Conservation (phyloP, 2,329 filamentous ascomycete species). For the Microcyclosporella mali region DNA sequence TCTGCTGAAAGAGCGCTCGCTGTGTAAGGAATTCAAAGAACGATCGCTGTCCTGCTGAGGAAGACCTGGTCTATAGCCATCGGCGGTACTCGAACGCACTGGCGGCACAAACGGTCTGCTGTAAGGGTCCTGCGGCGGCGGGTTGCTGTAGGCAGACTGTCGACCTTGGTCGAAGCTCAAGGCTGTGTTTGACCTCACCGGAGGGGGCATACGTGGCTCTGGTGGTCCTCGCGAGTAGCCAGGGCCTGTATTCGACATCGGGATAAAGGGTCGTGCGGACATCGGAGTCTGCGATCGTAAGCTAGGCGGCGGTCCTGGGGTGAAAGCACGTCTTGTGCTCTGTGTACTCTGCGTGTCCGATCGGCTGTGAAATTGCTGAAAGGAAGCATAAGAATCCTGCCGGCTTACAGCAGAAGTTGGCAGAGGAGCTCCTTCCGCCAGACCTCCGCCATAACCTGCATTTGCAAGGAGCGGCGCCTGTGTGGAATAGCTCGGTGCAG, state of each 20-base stretch:
- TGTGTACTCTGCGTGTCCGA: constrained; percentile 15
- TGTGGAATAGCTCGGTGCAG: constrained; percentile 53
- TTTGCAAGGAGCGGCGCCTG: constrained; percentile 57
- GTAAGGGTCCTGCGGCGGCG: constrained; percentile 12
- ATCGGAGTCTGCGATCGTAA: constrained; percentile 9
- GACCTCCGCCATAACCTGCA: constrained; percentile 42
- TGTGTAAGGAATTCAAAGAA: constrained; percentile 22
- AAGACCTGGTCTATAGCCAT: constrained; percentile 19
- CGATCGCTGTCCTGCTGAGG: constrained; percentile 17
- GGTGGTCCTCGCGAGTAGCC: constrained; percentile 14
- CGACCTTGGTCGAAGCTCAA: constrained; percentile 11
- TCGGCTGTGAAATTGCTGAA: constrained; percentile 18
- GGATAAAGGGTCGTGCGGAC: constrained; percentile 10
- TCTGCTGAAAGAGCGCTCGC: constrained; percentile 21
- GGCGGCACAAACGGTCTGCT: constrained; percentile 15
- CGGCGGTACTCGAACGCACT: constrained; percentile 22
- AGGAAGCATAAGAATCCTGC: constrained; percentile 22
- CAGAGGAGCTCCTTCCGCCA: constrained; percentile 15
- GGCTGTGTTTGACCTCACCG: constrained; percentile 16
- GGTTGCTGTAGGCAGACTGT: constrained; percentile 8
- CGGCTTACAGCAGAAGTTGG: constrained; percentile 20
- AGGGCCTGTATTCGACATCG: constrained; percentile 5
- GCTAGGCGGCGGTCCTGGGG: constrained; percentile 4
- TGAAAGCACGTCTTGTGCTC: constrained; percentile 8
- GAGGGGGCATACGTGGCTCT: constrained; percentile 10